Evolutionary conservation across 768 basidiomycete species (phyloP).

Genomic region (Amanita rimosa): DNA sequence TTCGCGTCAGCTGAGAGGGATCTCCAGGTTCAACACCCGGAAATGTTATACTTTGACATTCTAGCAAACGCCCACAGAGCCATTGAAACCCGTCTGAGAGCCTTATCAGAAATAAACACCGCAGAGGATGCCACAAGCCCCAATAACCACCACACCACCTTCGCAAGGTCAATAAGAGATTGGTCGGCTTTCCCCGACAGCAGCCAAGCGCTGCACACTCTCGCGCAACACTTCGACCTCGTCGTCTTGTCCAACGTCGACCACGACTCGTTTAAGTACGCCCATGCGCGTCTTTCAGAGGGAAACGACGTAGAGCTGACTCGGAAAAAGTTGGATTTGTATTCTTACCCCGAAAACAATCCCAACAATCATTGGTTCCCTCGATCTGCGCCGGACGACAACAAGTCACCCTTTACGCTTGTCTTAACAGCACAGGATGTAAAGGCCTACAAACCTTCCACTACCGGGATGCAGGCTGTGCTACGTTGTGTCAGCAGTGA

Average conservation of each 20-base stretch:
- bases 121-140: conserved; percentile 8
- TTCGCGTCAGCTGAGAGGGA: conserved; percentile 43
- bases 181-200: conserved; percentile 69
- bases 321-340: conserved; percentile 13
- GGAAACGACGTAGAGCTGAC: conserved; percentile 12
- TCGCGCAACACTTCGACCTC: conserved; percentile 56
- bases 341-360: conserved; percentile 22
- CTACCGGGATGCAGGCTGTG: conserved; percentile 38
- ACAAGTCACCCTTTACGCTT: conserved; percentile 50
- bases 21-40: conserved; percentile 46
- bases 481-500: conserved; percentile 33
- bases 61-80: conserved; percentile 37
- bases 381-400: conserved; percentile 22
- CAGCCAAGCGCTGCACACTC: conserved; percentile 40
- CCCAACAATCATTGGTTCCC: conserved; percentile 31
- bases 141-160: conserved; percentile 28
- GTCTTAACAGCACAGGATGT: conserved; percentile 65
- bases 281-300: conserved; percentile 43
- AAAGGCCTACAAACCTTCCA: conserved; percentile 62
- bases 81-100: conserved; percentile 24
- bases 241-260: conserved; percentile 74
- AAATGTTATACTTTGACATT: conserved; percentile 49
- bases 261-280: conserved; percentile 45
- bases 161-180: conserved; percentile 45
- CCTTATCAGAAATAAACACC: conserved; percentile 14